These are phyloP conservation scores for Allium cepa DNA, from an alignment of 106 monocot genomes.

Conservation along the genomic window DNA sequence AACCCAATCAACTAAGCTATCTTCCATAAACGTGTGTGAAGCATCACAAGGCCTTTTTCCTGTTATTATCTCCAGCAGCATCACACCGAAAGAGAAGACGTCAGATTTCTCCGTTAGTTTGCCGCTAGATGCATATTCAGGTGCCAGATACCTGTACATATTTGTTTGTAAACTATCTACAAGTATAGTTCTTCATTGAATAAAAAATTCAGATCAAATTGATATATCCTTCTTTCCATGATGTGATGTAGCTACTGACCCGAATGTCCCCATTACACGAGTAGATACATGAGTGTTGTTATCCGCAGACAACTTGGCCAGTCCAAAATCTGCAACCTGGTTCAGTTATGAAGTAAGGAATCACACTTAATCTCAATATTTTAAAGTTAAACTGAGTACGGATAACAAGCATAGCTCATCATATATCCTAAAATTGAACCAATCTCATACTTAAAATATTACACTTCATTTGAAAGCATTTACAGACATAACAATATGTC, in stretches of 20 bases:
- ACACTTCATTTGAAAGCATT: too few relatives aligned
- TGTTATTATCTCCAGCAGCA: slow-evolving; percentile 64
- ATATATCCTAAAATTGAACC: too few relatives aligned
- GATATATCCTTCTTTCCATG: too few relatives aligned
- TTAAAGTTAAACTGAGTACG: too few relatives aligned
- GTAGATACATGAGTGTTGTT: slow-evolving; percentile 55
- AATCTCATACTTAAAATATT: too few relatives aligned
- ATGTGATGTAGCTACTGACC: slow-evolving; percentile 12
- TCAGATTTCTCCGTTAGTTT: slow-evolving; percentile 78
- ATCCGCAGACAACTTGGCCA: slow-evolving; percentile 53
- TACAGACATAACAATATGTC: too few relatives aligned
- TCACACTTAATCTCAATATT: too few relatives aligned
- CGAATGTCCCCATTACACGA: slow-evolving; percentile 63
- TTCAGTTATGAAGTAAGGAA: neutral
- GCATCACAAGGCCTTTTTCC: slow-evolving; percentile 54
- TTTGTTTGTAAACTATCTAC: slow-evolving; percentile 54
- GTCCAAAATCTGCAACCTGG: slow-evolving; percentile 53
- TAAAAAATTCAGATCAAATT: too few relatives aligned
- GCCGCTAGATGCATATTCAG: slow-evolving; percentile 75
- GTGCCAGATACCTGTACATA: slow-evolving; percentile 46
- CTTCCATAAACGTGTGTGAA: slow-evolving; percentile 48
- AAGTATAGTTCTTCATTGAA: neutral
- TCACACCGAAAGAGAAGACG: slow-evolving; percentile 60
- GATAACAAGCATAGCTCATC: too few relatives aligned
- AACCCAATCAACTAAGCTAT: slow-evolving; percentile 83